Conservation (phyloP, 2,329 filamentous ascomycete genomes). For the Gnomoniopsis smithogilvyi region DNA sequence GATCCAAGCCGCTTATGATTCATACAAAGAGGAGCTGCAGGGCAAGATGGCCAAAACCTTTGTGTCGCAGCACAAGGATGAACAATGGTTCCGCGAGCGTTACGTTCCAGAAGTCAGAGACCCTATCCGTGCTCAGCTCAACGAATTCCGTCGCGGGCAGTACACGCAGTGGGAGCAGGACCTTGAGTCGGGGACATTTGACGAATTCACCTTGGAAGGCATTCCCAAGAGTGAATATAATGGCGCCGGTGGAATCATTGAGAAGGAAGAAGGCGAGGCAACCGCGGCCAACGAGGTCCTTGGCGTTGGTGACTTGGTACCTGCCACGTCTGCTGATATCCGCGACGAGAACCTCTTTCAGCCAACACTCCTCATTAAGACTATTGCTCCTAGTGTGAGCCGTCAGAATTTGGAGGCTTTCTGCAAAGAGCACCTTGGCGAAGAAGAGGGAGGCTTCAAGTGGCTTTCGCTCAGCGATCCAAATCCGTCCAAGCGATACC, state of each 20-base stretch:
- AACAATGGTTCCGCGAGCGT: conserved; percentile 97
- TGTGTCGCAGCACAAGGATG: conserved; percentile 86
- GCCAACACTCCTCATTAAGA: conserved; percentile 95
- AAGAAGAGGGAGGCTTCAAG: conserved; percentile 87
- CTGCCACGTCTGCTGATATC: conserved; percentile 78
- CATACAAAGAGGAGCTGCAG: conserved; percentile 66
- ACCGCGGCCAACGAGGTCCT: conserved; percentile 89
- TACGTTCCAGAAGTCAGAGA: conserved; percentile 83
- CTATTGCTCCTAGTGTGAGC: conserved; percentile 92
- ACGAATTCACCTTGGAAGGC: conserved; percentile 91
- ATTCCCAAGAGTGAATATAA: conserved; percentile 92
- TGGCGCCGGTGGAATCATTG: conserved; percentile 76
- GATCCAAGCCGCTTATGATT: conserved; percentile 68
- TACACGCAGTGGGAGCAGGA: conserved; percentile 90
- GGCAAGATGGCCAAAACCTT: conserved; percentile 83
- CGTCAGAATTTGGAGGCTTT: conserved; percentile 91
- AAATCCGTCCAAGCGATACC: conserved; percentile 94
- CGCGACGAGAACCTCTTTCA: conserved; percentile 85
- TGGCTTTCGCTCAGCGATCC: conserved; percentile 96
- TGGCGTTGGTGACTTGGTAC: conserved; percentile 86
- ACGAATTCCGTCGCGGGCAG: conserved; percentile 72
- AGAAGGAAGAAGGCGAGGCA: conserved; percentile 95
- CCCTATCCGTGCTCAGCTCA: conserved; percentile 69
- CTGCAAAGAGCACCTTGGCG: conserved; percentile 89
- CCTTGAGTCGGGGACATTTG: conserved; percentile 79